These are phyloP conservation scores for Phyllosticta citribraziliensis DNA, from an alignment of 2,329 filamentous ascomycete genomes.

Conservation along the genomic window DNA sequence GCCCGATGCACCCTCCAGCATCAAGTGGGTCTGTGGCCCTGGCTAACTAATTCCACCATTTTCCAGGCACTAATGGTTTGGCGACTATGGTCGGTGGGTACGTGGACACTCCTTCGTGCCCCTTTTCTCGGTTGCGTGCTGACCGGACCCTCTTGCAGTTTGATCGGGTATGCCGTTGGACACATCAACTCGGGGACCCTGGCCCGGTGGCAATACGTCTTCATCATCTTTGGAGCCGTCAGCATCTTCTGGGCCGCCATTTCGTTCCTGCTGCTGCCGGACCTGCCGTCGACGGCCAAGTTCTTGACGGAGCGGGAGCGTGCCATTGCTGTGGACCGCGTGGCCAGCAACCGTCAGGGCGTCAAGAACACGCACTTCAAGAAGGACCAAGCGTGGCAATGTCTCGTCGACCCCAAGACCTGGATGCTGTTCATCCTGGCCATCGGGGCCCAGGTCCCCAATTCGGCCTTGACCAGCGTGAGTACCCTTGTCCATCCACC, in stretches of 20 bases:
- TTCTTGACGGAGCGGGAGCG: slow-evolving; percentile 34
- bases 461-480: slow-evolving; percentile 44
- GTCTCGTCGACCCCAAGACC: slow-evolving; percentile 45
- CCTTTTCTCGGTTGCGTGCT: not conserved
- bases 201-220: slow-evolving; percentile 47
- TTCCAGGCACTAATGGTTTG: slow-evolving; percentile 30
- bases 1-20: not conserved
- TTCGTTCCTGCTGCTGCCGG: slow-evolving; percentile 31
- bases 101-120: not conserved
- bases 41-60: not conserved
- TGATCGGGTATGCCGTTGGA: slow-evolving; percentile 50
- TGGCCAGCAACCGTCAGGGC: slow-evolving; percentile 42
- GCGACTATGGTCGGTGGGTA: slow-evolving; percentile 51
- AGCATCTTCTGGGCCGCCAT: slow-evolving; percentile 29
- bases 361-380: slow-evolving; percentile 43
- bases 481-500: slow-evolving; percentile 1
- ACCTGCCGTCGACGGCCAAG: slow-evolving; percentile 35
- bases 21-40: not conserved
- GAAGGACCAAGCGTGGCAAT: slow-evolving; percentile 34
- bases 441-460: slow-evolving; percentile 45
- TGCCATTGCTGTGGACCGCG: slow-evolving; percentile 43
- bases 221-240: slow-evolving; percentile 42
- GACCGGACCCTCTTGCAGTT: slow-evolving; percentile 12
- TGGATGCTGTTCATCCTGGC: slow-evolving; percentile 48
- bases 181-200: slow-evolving; percentile 43